Evolutionary conservation across 352 stramenopile genomes (phyloP), one percentile per base, ranked within the genome.

Genomic region (Globisporangium heterothallicum): DNA sequence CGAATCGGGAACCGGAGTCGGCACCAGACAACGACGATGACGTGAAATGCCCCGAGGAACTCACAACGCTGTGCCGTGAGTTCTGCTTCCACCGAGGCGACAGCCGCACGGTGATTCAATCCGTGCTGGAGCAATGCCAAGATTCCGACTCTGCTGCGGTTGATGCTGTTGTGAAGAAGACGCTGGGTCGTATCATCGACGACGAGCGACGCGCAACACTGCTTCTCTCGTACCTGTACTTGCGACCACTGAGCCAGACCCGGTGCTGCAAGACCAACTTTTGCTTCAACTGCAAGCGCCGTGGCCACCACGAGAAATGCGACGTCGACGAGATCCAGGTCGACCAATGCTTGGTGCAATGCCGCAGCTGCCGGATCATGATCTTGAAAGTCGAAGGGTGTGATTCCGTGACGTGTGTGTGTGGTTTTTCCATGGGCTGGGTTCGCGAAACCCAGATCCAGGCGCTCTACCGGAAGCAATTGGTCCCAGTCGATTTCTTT

Each of bases 201-300:
- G 64, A 74, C 34, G 69, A 79, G 47, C 61, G 69, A 2, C 63
- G 72, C 43, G 72, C 72, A 16, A 59, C 69, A 32, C 52, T 83
- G 25, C 50, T 83, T 44, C 45, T 83, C 10, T 29, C 53, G 25
- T 70, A 64, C 30, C 43, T 72, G 29, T 64, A 58, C 36, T 48
- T 63, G 18, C 55, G 68, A 21, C 72, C 63, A 9, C 30, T 59
- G 29, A 66, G 59, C 21, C 49, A 63, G 27, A 75, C 61, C 49
- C 61, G 62, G 3, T 79, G 69, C 58, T 79, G 67, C 22, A 49
- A 60, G 0, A 2, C 25, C 5, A 41, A 50, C 6, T 57, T 70
- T 46, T 83, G 69, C 34, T 79, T 79, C 52, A 79, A 83, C 58
- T 79, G 72, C 62, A 83, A 83, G 42, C 64, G 67, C 48, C 56